Percentiles rank a stretch among this genome's conserved stretches.
phyloP scores from a whole-genome alignment of 31 red algal genomes.

The Asparagopsis taxiformis region DNA sequence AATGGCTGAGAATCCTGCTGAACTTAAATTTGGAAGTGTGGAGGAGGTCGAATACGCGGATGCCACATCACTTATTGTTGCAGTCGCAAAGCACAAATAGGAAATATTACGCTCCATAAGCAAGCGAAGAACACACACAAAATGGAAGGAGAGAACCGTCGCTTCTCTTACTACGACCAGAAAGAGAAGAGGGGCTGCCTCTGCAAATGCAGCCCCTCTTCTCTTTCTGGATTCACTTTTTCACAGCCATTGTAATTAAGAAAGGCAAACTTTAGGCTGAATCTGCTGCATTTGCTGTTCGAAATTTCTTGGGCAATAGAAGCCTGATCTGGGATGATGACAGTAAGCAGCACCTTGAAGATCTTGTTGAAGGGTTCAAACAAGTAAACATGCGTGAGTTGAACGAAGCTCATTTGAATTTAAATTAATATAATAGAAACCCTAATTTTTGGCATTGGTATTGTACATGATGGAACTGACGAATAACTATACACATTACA shows the following conservation, averaged over 20 bases:
- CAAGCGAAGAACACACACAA: no score
- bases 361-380: no score
- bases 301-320: no score
- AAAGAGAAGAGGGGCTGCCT: conserved; percentile 39
- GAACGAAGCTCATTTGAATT: conserved; percentile 11
- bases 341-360: conserved; percentile 28
- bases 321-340: no score
- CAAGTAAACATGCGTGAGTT: conserved; percentile 8
- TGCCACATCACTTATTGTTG: conserved; percentile 35
- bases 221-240: no score
- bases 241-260: conserved; percentile 46
- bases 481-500: no score
- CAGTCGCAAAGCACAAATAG: no score
- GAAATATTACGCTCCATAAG: no score
- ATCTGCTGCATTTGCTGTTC: no score
- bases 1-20: no score
- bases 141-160: conserved; percentile 36
- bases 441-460: no score
- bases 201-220: conserved; percentile 24
- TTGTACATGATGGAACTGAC: no score
- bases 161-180: conserved; percentile 31
- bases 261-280: conserved; percentile 16
- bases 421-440: conserved; percentile 20
- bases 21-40: conserved; percentile 27
- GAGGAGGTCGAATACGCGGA: conserved; percentile 48